Evolutionary conservation across 1,284 basidiomycete species (phyloP).

Genomic region (Tausonia pullulans): DNA sequence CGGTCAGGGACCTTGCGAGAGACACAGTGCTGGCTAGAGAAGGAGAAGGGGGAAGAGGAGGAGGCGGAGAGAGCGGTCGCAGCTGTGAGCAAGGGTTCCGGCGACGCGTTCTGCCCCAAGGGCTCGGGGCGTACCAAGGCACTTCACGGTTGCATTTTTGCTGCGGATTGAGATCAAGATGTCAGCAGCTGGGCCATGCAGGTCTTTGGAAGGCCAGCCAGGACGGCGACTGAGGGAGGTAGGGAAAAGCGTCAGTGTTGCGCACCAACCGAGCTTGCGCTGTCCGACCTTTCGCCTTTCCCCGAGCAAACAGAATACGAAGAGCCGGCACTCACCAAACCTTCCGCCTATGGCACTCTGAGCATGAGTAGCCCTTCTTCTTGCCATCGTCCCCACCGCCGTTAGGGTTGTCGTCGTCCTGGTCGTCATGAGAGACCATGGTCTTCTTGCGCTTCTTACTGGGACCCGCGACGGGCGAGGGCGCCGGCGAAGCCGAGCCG

Average conservation of each 20-base stretch:
- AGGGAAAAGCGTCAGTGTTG: too few relatives aligned
- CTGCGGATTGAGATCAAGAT: background rate
- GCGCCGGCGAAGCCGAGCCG: background rate
- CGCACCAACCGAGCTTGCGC: too few relatives aligned
- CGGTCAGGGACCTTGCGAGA: conserved; percentile 14
- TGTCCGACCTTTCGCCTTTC: too few relatives aligned
- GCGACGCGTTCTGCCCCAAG: background rate
- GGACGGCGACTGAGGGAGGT: too few relatives aligned
- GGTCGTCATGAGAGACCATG: background rate
- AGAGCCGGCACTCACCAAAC: background rate
- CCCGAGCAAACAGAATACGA: too few relatives aligned
- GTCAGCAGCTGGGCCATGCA: too few relatives aligned
- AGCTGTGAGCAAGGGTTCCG: background rate
- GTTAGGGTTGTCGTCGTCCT: background rate
- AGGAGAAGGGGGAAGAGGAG: background rate
- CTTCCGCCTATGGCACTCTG: conserved; percentile 11
- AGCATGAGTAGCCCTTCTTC: conserved; percentile 12
- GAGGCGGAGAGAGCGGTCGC: background rate
- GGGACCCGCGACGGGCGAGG: background rate
- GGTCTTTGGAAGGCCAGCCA: too few relatives aligned
- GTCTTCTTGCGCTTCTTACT: conserved; percentile 11
- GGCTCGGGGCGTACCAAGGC: conserved; percentile 5
- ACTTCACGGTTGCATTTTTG: conserved; percentile 16
- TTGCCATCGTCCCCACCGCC: background rate
- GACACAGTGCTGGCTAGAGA: conserved; percentile 9